These are phyloP conservation scores for Pluteus cervinus DNA, from an alignment of 768 basidiomycete genomes.

Conservation along the genomic window DNA sequence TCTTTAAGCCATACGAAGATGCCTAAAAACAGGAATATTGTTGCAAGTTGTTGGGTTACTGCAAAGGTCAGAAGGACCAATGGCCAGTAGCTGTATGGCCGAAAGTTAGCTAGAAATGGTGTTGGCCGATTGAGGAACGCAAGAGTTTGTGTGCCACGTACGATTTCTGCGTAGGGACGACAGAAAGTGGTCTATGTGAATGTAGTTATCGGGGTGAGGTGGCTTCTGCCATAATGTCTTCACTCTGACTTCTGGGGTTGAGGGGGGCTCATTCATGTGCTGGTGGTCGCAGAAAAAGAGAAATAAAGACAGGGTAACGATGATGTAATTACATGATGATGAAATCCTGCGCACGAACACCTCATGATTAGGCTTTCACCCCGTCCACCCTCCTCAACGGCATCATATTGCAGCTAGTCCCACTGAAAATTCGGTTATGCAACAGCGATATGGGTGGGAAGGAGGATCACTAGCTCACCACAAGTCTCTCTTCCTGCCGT, in stretches of 20 bases:
- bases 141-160: conserved; percentile 31
- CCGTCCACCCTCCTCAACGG: neutral
- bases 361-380: conserved; percentile 1
- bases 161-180: conserved; percentile 75
- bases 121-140: neutral
- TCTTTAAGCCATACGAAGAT: conserved; percentile 71
- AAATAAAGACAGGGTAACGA: too few relatives aligned
- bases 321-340: too few relatives aligned
- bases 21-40: conserved; percentile 75
- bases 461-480: conserved; percentile 29
- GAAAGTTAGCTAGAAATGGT: conserved; percentile 60
- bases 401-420: conserved; percentile 21
- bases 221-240: conserved; percentile 77
- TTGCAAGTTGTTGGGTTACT: conserved; percentile 80
- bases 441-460: conserved; percentile 7
- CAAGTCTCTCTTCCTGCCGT: conserved; percentile 29
- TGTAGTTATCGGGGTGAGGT: conserved; percentile 79
- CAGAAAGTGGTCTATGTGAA: conserved; percentile 69
- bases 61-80: conserved; percentile 65
- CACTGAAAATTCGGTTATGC: conserved; percentile 22
- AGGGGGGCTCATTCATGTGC: neutral
- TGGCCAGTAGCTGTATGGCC: conserved; percentile 70
- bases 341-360: too few relatives aligned
- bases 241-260: conserved; percentile 39
- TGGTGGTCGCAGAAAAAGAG: too few relatives aligned